Base-by-base conservation (phyloP, 2,329 filamentous ascomycete species). In the Drechslerella dactyloides region DNA sequence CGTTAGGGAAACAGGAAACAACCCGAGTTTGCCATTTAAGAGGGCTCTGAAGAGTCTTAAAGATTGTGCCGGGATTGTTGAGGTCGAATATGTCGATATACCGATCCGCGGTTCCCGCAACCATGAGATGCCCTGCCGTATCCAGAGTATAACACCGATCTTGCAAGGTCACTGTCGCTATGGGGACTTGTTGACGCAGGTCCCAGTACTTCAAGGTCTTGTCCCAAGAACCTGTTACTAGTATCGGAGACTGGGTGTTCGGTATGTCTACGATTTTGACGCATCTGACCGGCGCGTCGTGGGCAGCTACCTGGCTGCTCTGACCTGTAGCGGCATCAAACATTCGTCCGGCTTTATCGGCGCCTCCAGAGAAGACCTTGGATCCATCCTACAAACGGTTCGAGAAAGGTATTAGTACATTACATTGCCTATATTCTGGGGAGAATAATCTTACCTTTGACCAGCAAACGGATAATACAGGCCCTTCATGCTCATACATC, bases 21-120 rank as follows among this genome's bases (percentile, higher is more conserved):
- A 96, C 91, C 68, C 93, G 85, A 1, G 94, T 99, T 84, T 99
- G 94, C 91, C 93, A 99, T 82, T 99, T 99, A 50, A 99, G 85
- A 1, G 94, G 94, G 78, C 91, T 96, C 81, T 96, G 91, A 56
- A 97, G 85, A 8, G 91, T 93, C 85, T 99, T 99, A 86, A 96
- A 97, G 81, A 97, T 91, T 77, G 91, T 91, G 59, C 86, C 86
- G 2, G 94, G 94, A 73, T 96, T 89, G 78, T 89, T 88, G 62
- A 99, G 86, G 81, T 96, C 92, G 81, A 99, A 84, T 74, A 99
- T 89, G 80, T 97, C 93, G 83, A 99, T 96, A 81, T 96, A 96
- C 72, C 94, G 87, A 78, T 99, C 94, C 11, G 94, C 94, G 0
- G 93, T 97, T 73, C 90, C 94, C 65, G 97, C 84, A 19, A 99